A percentile compares a stretch with the other conserved stretches of the same genome.
These are phyloP conservation scores for Eutrema japonicum DNA, from an alignment of 345 rosid species.

Conservation along the genomic window DNA sequence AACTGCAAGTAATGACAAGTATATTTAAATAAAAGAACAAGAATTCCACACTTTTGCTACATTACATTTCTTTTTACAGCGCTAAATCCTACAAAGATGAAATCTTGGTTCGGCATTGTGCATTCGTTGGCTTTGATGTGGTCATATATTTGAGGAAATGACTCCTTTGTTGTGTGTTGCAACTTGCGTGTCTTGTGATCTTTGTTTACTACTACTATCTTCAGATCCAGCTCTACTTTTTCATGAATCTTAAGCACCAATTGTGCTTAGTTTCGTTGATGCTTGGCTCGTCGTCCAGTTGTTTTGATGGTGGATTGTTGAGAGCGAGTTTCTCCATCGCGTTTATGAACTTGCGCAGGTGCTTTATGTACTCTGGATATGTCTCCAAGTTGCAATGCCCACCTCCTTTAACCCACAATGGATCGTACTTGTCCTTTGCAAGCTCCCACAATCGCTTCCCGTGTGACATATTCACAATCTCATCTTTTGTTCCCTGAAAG, in stretches of 20 bases:
- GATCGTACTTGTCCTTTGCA: constrained; percentile 76
- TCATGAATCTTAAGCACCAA: constrained; percentile 34
- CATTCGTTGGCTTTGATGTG: background rate
- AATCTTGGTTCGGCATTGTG: background rate
- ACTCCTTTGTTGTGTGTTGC: background rate
- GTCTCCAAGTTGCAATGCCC: constrained; percentile 94
- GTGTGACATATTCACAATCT: constrained; percentile 82
- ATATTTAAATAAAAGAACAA: background rate
- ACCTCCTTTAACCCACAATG: constrained; percentile 88
- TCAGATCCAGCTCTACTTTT: constrained; percentile 5
- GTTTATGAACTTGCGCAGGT: constrained; percentile 72
- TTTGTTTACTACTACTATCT: background rate
- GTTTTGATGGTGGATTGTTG: constrained; percentile 44
- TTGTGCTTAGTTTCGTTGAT: constrained; percentile 23
- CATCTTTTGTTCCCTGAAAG: constrained; percentile 57
- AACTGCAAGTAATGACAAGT: constrained; percentile 21
- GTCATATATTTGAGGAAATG: no score
- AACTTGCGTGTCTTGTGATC: background rate
- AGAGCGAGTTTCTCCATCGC: constrained; percentile 63
- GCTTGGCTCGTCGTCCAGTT: constrained; percentile 38
- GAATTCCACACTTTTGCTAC: constrained; percentile 13
- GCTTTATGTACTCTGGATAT: constrained; percentile 79
- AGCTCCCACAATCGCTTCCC: constrained; percentile 84
- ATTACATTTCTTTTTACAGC: constrained; percentile 2
- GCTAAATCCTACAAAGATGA: constrained; percentile 14